Base-by-base conservation (phyloP, 805 yeast species). In the Ogataea allantospora region DNA sequence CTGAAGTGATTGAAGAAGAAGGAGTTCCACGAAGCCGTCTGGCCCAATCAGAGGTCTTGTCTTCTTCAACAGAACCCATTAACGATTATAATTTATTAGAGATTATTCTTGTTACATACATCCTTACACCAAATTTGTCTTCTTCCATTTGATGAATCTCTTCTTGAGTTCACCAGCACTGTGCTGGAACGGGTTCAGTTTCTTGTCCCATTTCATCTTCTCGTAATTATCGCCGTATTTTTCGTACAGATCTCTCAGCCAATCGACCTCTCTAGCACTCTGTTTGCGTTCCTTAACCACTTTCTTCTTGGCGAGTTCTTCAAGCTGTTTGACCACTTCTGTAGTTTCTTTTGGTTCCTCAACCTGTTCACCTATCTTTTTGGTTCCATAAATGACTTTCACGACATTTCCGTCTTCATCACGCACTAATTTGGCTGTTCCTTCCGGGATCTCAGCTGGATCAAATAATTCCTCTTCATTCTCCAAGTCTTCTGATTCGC, bases 121-220 rank as follows among this genome's bases (percentile, higher is more conserved):
- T n/a, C 32, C 17, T 28, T 27, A 28, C 31, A 24, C 33, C 33
- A 16, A 10, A n/a, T 30, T 19, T 7, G 33, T 33, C 35, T 73
- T 71, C 58, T 78, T 80, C 91, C 95, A 87, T 59, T 77, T 82
- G 14, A 48, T 54, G 30, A 91, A 68, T 57, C 93, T 77, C 60
- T 76, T 77, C 62, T 73, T 82, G 50, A 91, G 66, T 53, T 88
- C 95, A 18, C 95, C 95, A n/a, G 80, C 80, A 44, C 85, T 73
- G 60, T 85, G 88, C 65, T 89, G 97, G 62, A 73, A 76, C 2
- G 81, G 75, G 60, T 91, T 91, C 46, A 89, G 70, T 60, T 84
- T 84, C 63, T 75, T 77, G 61, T 93, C 99, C 85, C 95, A 84
- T 59, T 78, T 83, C 99, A 93, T 93, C 52, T 80, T 85, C 31